These are phyloP conservation scores for Saccharomyces hybrid DNA, from an alignment of 1,139 yeast species.

Conservation along the genomic window DNA sequence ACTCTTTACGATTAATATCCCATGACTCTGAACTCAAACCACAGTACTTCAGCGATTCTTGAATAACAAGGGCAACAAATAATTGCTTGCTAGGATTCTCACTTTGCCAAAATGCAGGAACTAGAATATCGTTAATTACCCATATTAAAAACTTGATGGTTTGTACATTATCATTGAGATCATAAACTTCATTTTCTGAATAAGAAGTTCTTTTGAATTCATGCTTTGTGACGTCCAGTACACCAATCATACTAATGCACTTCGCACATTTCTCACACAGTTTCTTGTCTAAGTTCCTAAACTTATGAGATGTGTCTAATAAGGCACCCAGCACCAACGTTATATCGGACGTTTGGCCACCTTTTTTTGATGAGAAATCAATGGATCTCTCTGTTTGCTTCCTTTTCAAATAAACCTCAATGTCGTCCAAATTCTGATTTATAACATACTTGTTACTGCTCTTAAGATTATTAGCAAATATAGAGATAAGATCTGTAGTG, in stretches of 20 bases:
- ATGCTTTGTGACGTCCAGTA: constrained; percentile 64
- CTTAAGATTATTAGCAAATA: constrained; percentile 26
- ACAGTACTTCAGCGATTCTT: constrained; percentile 67
- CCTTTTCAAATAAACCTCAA: constrained; percentile 42
- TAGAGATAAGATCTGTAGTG: constrained; percentile 23
- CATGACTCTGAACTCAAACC: constrained; percentile 40
- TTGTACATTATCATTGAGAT: constrained; percentile 58
- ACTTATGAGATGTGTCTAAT: constrained; percentile 53
- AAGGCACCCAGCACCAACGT: constrained; percentile 45
- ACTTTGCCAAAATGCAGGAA: constrained; percentile 83
- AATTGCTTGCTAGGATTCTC: constrained; percentile 81
- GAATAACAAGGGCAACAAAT: constrained; percentile 84
- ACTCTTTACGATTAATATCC: constrained; percentile 31
- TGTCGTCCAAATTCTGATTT: constrained; percentile 66
- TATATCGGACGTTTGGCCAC: constrained; percentile 13
- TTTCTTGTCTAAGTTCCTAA: constrained; percentile 41
- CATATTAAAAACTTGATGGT: constrained; percentile 55
- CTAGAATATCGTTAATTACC: constrained; percentile 61
- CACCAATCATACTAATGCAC: constrained; percentile 75
- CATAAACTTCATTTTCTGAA: constrained; percentile 47
- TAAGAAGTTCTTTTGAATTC: constrained; percentile 41
- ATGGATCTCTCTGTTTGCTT: constrained; percentile 23
- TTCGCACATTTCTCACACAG: constrained; percentile 56
- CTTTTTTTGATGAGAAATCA: constrained; percentile 11
- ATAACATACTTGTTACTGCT: constrained; percentile 63